Evolutionary conservation across 495 filamentous ascomycete species (phyloP).

Genomic region (Penicillium salamii): DNA sequence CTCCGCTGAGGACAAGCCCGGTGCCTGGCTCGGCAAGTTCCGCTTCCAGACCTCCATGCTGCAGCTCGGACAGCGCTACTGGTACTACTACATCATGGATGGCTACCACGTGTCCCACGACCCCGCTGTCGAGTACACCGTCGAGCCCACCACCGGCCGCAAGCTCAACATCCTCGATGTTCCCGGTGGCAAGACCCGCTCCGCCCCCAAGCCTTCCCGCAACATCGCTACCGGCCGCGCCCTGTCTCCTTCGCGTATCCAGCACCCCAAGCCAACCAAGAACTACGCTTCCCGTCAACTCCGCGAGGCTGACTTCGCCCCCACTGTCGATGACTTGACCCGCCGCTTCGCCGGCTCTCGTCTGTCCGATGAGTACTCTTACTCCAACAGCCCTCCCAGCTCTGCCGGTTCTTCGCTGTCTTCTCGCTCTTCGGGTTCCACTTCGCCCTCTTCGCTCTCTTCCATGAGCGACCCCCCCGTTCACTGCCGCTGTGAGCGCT

Average conservation of each 20-base stretch:
- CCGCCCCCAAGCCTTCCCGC: conserved; percentile 27
- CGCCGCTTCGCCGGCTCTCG: conserved; percentile 68
- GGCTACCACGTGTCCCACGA: conserved; percentile 99
- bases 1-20: conserved; percentile 82
- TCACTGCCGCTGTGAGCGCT: conserved; percentile 85
- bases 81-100: conserved; percentile 99
- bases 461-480: conserved; percentile 71
- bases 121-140: conserved; percentile 82
- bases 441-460: conserved; percentile 66
- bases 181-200: conserved; percentile 40
- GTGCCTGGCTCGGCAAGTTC: conserved; percentile 93
- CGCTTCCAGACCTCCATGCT: conserved; percentile 84
- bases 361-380: conserved; percentile 65
- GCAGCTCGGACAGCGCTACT: conserved; percentile 85
- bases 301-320: conserved; percentile 71
- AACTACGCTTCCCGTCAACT: conserved; percentile 83
- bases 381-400: conserved; percentile 64
- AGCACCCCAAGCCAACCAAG: conserved; percentile 82
- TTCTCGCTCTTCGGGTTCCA: conserved; percentile 70
- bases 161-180: conserved; percentile 80
- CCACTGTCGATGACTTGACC: conserved; percentile 69
- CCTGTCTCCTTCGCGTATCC: conserved; percentile 84
- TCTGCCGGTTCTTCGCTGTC: conserved; percentile 73
- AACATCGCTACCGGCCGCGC: conserved; percentile 83
- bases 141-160: conserved; percentile 95